Conservation (phyloP, 176 grass and related monocot species). For the Oryza rufipogon region DNA sequence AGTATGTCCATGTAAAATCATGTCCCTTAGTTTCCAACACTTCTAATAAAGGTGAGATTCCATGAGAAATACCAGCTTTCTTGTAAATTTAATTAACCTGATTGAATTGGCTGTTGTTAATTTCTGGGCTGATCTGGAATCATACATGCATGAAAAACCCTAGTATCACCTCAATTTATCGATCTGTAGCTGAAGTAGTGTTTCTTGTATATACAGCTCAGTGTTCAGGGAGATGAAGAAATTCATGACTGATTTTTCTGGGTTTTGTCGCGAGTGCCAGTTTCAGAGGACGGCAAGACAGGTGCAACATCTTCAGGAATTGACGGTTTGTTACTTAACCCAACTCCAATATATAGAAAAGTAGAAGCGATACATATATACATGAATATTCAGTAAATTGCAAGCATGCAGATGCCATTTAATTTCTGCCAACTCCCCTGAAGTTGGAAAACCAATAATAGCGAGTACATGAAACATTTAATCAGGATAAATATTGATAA, state of each 20-base stretch:
- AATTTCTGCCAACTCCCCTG: background rate
- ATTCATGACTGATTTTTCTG: constrained; percentile 2
- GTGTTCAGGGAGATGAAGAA: background rate
- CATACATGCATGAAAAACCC: background rate
- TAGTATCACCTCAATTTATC: background rate
- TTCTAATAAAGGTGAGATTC: background rate
- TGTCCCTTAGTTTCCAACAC: background rate
- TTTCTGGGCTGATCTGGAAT: background rate
- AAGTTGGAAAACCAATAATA: background rate
- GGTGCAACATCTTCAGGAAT: background rate
- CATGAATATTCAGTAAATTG: background rate
- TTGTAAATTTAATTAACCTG: background rate
- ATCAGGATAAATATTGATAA: background rate
- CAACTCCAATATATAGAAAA: background rate
- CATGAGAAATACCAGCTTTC: background rate
- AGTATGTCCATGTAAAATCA: background rate
- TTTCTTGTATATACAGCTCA: constrained; percentile 15
- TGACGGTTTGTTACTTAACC: background rate
- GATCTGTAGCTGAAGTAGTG: background rate
- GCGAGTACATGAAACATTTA: background rate
- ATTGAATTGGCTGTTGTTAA: background rate
- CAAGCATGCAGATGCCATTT: background rate
- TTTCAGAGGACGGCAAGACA: background rate
- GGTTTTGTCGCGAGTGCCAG: background rate
- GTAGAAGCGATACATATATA: background rate